Evolutionary conservation across 352 stramenopile genomes (phyloP), one percentile per base, ranked within the genome.

Genomic region (Pythium dissimile): DNA sequence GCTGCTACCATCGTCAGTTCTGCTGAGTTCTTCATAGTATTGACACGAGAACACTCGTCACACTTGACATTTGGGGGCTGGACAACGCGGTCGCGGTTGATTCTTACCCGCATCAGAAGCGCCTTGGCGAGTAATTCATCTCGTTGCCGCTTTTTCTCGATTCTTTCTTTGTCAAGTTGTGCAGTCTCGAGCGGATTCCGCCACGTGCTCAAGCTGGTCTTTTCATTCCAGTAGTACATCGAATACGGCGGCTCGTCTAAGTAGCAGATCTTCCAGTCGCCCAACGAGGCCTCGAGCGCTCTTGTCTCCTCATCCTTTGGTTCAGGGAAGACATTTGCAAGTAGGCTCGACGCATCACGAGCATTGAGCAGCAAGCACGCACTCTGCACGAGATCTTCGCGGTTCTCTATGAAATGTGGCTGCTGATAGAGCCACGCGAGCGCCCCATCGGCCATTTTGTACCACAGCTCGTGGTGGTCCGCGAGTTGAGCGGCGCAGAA

Each of bases 201-300:
- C 78, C 78, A 88, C 30, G 73, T 82, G 30, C 70, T 85, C 18
- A 75, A 59, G 52, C 74, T 78, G 12, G 69, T 85, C 27, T 67
- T 66, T 38, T 72, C 62, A 37, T 86, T 88, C 73, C 74, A 88
- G 41, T 82, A 88, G 62, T 88, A 88, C 5, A 67, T 64, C 9
- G 75, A 73, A 52, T 84, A 88, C 9, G 78, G 78, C 18, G 78
- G 75, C 42, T 84, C 71, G 39, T 84, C 61, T 11, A 88, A 27
- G 35, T 72, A 84, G 27, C 63, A 80, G 2, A 65, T 62, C 41
- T 85, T 76, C 78, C 78, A 88, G 35, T 84, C 69, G n/a, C 70
- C 66, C 16, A 85, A 47, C 7, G 51, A 54, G 10, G 51, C 63
- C 24, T 70, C 68, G 18, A 66, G 28, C 12, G 59, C 56, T 18